Evolutionary conservation across 495 filamentous ascomycete genomes (phyloP), one percentile per base, ranked within the genome.

Genomic region (Baudoinia panamericana): DNA sequence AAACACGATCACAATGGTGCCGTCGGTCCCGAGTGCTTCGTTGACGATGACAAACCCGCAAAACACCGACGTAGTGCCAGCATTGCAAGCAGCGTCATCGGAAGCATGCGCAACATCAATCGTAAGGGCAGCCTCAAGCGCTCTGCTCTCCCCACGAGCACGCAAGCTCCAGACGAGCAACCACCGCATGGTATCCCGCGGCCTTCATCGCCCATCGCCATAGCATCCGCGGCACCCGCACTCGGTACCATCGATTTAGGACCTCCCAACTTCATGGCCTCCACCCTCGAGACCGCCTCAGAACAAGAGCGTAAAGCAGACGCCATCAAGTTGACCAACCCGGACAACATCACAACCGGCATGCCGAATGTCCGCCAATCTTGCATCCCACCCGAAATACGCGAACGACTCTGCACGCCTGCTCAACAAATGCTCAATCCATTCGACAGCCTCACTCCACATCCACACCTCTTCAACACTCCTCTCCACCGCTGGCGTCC

Each of bases 201-300:
- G 30, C 46, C 36, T 1, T 40, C 46, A 4, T 30, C 29, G 6
- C 41, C 46, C 1, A 41, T 49, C 27, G 13, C 26, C 18, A 49
- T 43, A 6, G 39, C 46, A 8, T n/a, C 26, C 4, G 11, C 33
- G 10, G 31, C 46, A 16, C 46, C 46, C 13, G 39, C 39, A 2
- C 20, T 49, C 17, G n/a, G n/a, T n/a, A 28, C 36, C 3, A 33
- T 49, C 10, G 34, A 49, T 18, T 23, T 49, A 13, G 39, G 28
- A 2, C 32, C 32, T 21, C 2, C 34, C 1, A 34, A 28, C 22
- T 18, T 43, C 19, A 37, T 49, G 31, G 22, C 29, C 11, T 13
- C 33, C 7, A 18, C 17, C 17, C 36, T 47, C 15, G 17, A 17
- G 5, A 6, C n/a, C 9, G 5, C 17, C 5, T 33, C 29, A 34